These are phyloP conservation scores for Blastocystis sp. DNA, from an alignment of 352 stramenopile genomes.

Conservation along the genomic window DNA sequence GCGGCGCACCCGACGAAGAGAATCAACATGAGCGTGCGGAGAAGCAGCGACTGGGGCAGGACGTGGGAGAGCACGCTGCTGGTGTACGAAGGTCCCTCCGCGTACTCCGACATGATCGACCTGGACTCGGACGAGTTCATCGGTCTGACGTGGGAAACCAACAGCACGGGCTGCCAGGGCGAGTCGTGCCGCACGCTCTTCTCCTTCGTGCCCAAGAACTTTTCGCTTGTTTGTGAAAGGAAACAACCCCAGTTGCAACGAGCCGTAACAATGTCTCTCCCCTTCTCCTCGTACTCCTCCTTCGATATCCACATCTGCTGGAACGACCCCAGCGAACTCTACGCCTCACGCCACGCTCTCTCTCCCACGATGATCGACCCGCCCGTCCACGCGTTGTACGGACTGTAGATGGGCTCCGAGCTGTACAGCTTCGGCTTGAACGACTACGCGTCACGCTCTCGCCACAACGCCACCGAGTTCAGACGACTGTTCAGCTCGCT, in stretches of 20 bases:
- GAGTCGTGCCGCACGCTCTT: slow-evolving; percentile 30
- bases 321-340: slow-evolving; percentile 90
- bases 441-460: slow-evolving; percentile 1
- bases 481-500: slow-evolving; percentile 83
- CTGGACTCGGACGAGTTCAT: slow-evolving; percentile 11
- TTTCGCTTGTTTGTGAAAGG: slow-evolving; percentile 51
- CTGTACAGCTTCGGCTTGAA: slow-evolving; percentile 64
- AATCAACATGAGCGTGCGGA: background rate
- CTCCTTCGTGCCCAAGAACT: slow-evolving; percentile 50
- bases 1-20: background rate
- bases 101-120: slow-evolving; percentile 50
- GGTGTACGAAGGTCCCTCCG: slow-evolving; percentile 33
- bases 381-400: slow-evolving; percentile 65
- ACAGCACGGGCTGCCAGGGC: slow-evolving; percentile 27
- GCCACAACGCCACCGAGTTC: slow-evolving; percentile 8
- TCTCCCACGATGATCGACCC: slow-evolving; percentile 59
- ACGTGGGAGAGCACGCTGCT: slow-evolving; percentile 7
- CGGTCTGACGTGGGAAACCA: slow-evolving; percentile 28
- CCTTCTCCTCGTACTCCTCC: slow-evolving; percentile 94
- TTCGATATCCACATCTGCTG: slow-evolving; percentile 97
- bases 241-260: slow-evolving; percentile 66
- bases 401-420: slow-evolving; percentile 64
- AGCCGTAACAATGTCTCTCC: slow-evolving; percentile 87
- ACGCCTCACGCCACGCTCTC: background rate
- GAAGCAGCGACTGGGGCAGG: background rate